These are phyloP conservation scores for Camelina sativa DNA, from an alignment of 345 rosid species.

Conservation along the genomic window DNA sequence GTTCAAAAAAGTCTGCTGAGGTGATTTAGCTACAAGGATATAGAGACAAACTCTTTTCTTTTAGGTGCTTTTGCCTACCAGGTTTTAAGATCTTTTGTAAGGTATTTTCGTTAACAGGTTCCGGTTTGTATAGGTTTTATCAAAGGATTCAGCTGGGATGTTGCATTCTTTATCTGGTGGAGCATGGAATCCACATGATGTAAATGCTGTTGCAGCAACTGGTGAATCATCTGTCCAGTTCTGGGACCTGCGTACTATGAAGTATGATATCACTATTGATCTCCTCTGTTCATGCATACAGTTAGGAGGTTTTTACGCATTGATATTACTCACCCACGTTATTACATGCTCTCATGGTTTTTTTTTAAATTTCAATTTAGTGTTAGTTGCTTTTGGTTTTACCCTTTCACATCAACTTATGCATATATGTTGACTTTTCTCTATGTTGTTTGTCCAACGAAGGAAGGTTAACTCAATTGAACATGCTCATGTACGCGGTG, in stretches of 20 bases:
- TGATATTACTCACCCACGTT: background rate
- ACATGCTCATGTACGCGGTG: slow-evolving; percentile 60
- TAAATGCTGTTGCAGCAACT: slow-evolving; percentile 76
- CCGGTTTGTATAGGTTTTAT: slow-evolving; percentile 58
- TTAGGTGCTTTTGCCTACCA: background rate
- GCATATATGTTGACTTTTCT: slow-evolving; percentile 10
- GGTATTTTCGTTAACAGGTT: background rate
- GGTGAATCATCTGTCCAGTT: slow-evolving; percentile 91
- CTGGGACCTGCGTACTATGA: slow-evolving; percentile 89
- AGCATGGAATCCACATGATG: slow-evolving; percentile 93
- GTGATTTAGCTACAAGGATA: slow-evolving; percentile 42
- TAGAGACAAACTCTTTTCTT: background rate
- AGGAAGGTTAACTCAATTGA: slow-evolving; percentile 80
- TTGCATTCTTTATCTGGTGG: slow-evolving; percentile 84
- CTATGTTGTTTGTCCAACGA: slow-evolving; percentile 27
- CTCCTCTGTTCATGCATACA: slow-evolving; percentile 15
- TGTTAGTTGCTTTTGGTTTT: slow-evolving; percentile 13
- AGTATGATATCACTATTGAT: slow-evolving; percentile 53
- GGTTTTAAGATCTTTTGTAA: background rate
- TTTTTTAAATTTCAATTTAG: background rate
- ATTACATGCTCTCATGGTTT: background rate
- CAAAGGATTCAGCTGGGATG: slow-evolving; percentile 85
- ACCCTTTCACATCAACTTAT: slow-evolving; percentile 11
- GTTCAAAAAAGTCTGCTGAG: slow-evolving; percentile 77
- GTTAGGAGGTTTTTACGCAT: slow-evolving; percentile 12